Evolutionary conservation across 1,139 yeast genomes (phyloP).

Genomic region (Debaryomyces subglobosus): DNA sequence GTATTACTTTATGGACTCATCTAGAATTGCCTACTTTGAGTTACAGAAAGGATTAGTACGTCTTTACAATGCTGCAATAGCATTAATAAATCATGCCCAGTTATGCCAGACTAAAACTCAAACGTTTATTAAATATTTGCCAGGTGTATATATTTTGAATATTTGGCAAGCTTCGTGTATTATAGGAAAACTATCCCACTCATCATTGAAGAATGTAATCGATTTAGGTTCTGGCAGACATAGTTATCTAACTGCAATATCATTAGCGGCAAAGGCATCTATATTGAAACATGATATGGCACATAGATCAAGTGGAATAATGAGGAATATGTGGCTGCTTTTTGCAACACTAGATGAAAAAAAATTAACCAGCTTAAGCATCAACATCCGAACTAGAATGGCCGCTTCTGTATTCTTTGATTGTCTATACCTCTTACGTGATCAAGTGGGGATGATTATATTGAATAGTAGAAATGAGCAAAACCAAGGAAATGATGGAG

Average conservation of each 20-base stretch:
- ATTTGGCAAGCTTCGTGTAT: conserved; percentile 93
- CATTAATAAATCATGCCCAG: conserved; percentile 68
- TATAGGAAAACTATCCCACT: conserved; percentile 75
- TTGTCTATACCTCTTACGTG: conserved; percentile 78
- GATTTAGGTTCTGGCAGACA: conserved; percentile 76
- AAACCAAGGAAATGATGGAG: conserved; percentile 29
- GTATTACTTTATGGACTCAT: conserved; percentile 76
- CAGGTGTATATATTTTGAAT: conserved; percentile 77
- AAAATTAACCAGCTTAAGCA: conserved; percentile 38
- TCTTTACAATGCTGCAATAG: conserved; percentile 77
- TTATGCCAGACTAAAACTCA: conserved; percentile 61
- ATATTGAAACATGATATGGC: conserved; percentile 91
- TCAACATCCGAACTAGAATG: conserved; percentile 79
- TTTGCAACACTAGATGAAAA: conserved; percentile 61
- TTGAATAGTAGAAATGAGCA: conserved; percentile 38
- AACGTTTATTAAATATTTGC: conserved; percentile 72
- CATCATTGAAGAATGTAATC: conserved; percentile 64
- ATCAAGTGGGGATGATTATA: conserved; percentile 83
- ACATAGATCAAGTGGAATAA: conserved; percentile 87
- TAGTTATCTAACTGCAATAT: conserved; percentile 70
- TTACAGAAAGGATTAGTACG: conserved; percentile 74
- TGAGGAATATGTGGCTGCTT: conserved; percentile 92
- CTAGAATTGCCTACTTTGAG: conserved; percentile 58
- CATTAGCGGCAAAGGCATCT: conserved; percentile 75
- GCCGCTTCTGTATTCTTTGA: conserved; percentile 93